A percentile compares a stretch with the other conserved stretches of the same genome.
phyloP scores from a whole-genome alignment of 2,329 filamentous ascomycete genomes.

The Penicillium sp. region DNA sequence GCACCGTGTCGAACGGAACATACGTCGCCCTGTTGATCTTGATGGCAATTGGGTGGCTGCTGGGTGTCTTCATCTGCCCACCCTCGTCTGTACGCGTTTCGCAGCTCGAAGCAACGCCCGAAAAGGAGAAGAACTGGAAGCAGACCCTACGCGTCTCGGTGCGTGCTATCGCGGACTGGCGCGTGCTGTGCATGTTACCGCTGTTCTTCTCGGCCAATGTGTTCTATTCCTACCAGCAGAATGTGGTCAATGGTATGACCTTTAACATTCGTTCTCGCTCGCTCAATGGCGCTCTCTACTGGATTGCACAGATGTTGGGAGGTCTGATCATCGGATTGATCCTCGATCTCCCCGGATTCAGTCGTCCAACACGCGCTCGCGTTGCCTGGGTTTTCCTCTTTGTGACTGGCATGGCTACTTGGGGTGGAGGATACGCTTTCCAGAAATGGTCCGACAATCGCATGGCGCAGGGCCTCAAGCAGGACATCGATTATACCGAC shows the following conservation, averaged over 20 bases:
- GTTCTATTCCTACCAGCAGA: slow-evolving; percentile 63
- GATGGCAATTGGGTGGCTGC: slow-evolving; percentile 55
- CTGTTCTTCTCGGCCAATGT: slow-evolving; percentile 62
- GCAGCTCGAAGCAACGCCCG: slow-evolving; percentile 42
- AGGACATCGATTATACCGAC: slow-evolving; percentile 54
- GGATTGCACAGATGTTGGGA: slow-evolving; percentile 62
- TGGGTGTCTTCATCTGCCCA: slow-evolving; percentile 55
- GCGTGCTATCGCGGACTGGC: slow-evolving; percentile 47
- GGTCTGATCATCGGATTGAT: slow-evolving; percentile 48
- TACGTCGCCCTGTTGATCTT: slow-evolving; percentile 56
- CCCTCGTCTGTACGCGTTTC: slow-evolving; percentile 49
- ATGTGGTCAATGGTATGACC: slow-evolving; percentile 58
- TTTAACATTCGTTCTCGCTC: slow-evolving; percentile 62
- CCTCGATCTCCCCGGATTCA: slow-evolving; percentile 48
- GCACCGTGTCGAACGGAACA: slow-evolving; percentile 55
- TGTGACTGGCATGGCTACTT: slow-evolving; percentile 57
- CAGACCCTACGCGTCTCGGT: slow-evolving; percentile 37
- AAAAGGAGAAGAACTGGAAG: slow-evolving; percentile 47
- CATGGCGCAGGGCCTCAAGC: slow-evolving; percentile 44
- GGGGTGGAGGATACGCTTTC: slow-evolving; percentile 68
- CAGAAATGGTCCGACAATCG: slow-evolving; percentile 60
- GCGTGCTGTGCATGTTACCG: slow-evolving; percentile 55
- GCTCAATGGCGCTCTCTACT: slow-evolving; percentile 60
- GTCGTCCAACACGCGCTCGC: slow-evolving; percentile 52
- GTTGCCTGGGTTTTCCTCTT: slow-evolving; percentile 54